Evolutionary conservation across 768 basidiomycete genomes (phyloP).

Genomic region (Leccinum obscurum): DNA sequence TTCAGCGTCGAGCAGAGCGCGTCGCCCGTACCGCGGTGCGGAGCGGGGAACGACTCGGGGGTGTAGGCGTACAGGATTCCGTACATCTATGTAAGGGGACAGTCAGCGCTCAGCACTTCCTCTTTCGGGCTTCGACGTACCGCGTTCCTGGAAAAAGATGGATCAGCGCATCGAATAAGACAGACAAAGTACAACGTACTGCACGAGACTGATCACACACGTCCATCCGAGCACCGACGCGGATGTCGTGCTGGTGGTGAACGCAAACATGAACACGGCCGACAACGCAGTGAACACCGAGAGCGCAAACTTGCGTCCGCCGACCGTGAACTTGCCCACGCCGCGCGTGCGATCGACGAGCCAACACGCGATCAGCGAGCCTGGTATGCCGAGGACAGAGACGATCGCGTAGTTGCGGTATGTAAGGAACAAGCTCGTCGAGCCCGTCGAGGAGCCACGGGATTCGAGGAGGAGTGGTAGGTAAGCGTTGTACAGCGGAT

Average conservation of each 20-base stretch:
- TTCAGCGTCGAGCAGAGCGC: constrained; percentile 51
- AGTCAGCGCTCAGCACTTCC: not conserved
- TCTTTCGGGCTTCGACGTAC: constrained; percentile 20
- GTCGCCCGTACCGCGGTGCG: constrained; percentile 56
- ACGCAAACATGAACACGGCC: constrained; percentile 50
- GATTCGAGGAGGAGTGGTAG: constrained; percentile 48
- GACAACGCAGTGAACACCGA: constrained; percentile 45
- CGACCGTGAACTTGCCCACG: constrained; percentile 34
- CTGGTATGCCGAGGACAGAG: constrained; percentile 47
- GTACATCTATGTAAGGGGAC: constrained; percentile 41
- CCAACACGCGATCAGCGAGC: constrained; percentile 46
- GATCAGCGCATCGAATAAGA: not conserved
- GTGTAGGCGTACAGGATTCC: constrained; percentile 58
- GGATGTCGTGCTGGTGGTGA: constrained; percentile 46
- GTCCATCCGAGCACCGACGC: constrained; percentile 46
- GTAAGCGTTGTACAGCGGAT: constrained; percentile 54
- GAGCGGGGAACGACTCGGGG: constrained; percentile 59
- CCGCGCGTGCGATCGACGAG: constrained; percentile 46
- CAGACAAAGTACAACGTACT: constrained; percentile 30
- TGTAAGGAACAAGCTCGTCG: constrained; percentile 30
- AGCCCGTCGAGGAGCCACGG: constrained; percentile 28
- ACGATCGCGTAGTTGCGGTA: constrained; percentile 54
- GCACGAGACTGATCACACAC: constrained; percentile 43
- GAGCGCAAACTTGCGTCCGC: constrained; percentile 50
- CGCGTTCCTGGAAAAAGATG: constrained; percentile 31